These are phyloP conservation scores for Camellia oleifera DNA, from an alignment of 179 eudicot species.

Conservation along the genomic window DNA sequence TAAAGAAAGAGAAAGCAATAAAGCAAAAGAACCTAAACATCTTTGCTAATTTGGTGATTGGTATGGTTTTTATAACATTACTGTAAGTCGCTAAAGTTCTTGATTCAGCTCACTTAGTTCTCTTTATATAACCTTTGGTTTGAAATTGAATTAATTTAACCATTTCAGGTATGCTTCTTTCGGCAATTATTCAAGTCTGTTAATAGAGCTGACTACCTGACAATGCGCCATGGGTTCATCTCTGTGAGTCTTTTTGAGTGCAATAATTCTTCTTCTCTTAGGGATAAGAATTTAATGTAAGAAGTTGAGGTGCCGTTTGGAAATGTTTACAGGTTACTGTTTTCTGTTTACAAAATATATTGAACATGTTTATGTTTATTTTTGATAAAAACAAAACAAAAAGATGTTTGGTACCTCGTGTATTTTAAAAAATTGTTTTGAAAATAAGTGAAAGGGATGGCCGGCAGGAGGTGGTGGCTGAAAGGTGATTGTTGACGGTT, in stretches of 20 bases:
- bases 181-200: constrained; percentile 82
- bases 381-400: no score
- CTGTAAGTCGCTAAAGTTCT: background rate
- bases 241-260: constrained; percentile 42
- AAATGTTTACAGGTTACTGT: no score
- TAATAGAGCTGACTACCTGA: constrained; percentile 71
- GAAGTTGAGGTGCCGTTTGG: background rate
- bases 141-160: constrained; percentile 7
- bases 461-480: no score
- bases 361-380: no score
- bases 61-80: background rate
- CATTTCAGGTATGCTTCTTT: constrained; percentile 74
- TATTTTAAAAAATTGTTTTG: no score
- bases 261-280: background rate
- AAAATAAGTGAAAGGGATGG: no score
- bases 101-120: background rate
- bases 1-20: background rate
- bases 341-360: no score
- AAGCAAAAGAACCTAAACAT: background rate
- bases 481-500: no score
- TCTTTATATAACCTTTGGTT: background rate
- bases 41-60: constrained; percentile 8
- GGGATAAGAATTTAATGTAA: background rate
- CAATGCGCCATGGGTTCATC: constrained; percentile 90
- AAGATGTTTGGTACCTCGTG: no score